Evolutionary conservation across 2,329 filamentous ascomycete genomes (phyloP).

Genomic region (Ophidiomyces ophidiicola): DNA sequence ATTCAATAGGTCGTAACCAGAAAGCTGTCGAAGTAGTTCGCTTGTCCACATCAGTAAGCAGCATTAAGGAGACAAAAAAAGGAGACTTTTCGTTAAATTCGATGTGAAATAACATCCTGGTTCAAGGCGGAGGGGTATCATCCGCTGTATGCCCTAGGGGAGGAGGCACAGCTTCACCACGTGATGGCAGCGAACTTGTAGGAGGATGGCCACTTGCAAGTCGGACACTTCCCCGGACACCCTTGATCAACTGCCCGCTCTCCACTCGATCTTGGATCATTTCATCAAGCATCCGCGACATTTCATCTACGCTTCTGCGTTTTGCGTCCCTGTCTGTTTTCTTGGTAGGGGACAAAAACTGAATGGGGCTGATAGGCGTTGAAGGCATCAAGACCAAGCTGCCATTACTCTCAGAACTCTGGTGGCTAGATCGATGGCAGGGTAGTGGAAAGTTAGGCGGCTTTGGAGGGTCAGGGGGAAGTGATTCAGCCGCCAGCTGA

Average conservation of each 20-base stretch:
- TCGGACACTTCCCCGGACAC: conserved; percentile 54
- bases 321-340: conserved; percentile 37
- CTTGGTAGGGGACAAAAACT: conserved; percentile 20
- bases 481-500: conserved; percentile 41
- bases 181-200: too few relatives aligned
- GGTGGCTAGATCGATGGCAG: conserved; percentile 17
- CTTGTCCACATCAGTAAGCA: too few relatives aligned
- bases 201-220: conserved; percentile 41
- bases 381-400: conserved; percentile 17
- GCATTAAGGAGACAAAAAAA: too few relatives aligned
- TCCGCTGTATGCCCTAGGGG: too few relatives aligned
- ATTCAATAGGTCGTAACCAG: too few relatives aligned
- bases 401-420: conserved; percentile 23
- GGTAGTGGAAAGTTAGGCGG: conserved; percentile 13
- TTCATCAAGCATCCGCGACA: conserved; percentile 85
- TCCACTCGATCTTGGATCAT: conserved; percentile 90
- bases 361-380: conserved; percentile 18
- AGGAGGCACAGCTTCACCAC: conserved; percentile 26
- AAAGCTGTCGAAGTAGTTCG: too few relatives aligned
- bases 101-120: too few relatives aligned
- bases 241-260: conserved; percentile 56
- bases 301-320: conserved; percentile 69
- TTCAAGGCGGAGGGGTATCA: too few relatives aligned
- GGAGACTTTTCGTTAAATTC: too few relatives aligned
- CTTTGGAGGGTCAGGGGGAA: conserved; percentile 21